These are phyloP conservation scores for Sporothrix curviconia DNA, from an alignment of 2,329 filamentous ascomycete genomes.

Conservation along the genomic window DNA sequence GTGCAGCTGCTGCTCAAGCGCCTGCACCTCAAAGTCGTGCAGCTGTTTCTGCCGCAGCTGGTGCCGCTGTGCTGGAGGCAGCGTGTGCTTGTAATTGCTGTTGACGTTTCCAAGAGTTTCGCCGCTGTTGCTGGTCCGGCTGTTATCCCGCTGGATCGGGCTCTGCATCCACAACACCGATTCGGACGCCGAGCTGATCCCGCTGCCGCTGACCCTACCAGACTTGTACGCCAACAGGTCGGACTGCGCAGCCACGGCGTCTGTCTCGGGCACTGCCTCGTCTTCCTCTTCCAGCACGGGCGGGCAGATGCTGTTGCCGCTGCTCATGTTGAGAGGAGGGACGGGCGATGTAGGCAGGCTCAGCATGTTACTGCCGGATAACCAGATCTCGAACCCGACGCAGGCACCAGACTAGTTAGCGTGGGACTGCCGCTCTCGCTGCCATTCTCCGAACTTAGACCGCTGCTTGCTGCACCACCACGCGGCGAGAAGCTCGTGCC, in stretches of 20 bases:
- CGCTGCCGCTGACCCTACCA: constrained; percentile 7
- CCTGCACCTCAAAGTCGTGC: background rate
- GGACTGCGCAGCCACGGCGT: background rate
- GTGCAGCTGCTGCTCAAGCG: constrained; percentile 9
- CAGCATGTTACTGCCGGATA: constrained; percentile 10
- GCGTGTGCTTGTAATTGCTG: background rate
- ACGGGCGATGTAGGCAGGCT: constrained; percentile 23
- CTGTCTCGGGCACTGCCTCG: constrained; percentile 2
- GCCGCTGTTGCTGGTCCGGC: background rate
- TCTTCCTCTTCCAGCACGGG: constrained; percentile 37
- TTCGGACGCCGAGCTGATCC: constrained; percentile 21
- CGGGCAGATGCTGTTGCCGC: constrained; percentile 25
- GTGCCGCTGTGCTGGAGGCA: background rate
- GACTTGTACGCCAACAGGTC: background rate
- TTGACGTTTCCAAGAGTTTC: background rate
- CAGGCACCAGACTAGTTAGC: constrained; percentile 29
- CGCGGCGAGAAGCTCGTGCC: constrained; percentile 36
- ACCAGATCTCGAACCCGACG: constrained; percentile 4
- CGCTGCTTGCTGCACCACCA: constrained; percentile 28
- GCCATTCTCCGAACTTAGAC: constrained; percentile 37
- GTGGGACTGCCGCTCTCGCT: constrained; percentile 47
- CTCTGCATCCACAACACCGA: constrained; percentile 24
- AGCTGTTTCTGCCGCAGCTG: constrained; percentile 6
- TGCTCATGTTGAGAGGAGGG: background rate
- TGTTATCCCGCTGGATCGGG: constrained; percentile 10